Percentiles rank a stretch among this genome's conserved stretches.
These are phyloP conservation scores for Backusella psychrophila DNA, from an alignment of 192 early-diverging fungal species.

Conservation along the genomic window DNA sequence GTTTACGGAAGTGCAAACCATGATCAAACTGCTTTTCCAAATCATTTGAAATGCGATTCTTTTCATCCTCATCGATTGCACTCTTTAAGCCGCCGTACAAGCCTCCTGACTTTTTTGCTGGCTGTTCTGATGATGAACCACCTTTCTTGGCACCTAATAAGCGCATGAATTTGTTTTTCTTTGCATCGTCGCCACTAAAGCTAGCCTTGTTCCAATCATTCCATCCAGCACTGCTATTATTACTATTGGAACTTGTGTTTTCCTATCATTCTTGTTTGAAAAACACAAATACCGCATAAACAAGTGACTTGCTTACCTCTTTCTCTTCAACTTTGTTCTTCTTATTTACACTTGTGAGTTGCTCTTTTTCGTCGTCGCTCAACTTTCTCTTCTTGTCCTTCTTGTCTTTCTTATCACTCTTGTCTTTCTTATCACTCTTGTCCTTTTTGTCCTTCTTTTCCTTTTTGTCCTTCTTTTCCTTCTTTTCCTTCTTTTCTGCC, in stretches of 20 bases:
- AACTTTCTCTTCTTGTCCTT: conserved; percentile 17
- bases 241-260: not conserved
- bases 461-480: conserved; percentile 32
- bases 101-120: conserved; percentile 29
- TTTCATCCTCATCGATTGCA: conserved; percentile 52
- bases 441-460: not conserved
- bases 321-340: conserved; percentile 20
- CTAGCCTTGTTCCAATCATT: conserved; percentile 64
- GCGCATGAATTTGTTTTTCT: conserved; percentile 63
- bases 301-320: conserved; percentile 19
- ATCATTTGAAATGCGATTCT: conserved; percentile 48
- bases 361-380: not conserved
- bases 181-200: conserved; percentile 50
- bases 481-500: not conserved
- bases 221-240: conserved; percentile 42
- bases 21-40: conserved; percentile 61
- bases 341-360: conserved; percentile 10
- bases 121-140: not conserved
- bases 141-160: conserved; percentile 60
- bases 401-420: conserved; percentile 37
- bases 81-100: conserved; percentile 45
- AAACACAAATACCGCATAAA: not conserved
- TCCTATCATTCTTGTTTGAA: conserved; percentile 10
- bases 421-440: conserved; percentile 30
- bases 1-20: conserved; percentile 48